phyloP scores from a whole-genome alignment of 2,329 filamentous ascomycete species.

The Sclerotinia glacialis region DNA sequence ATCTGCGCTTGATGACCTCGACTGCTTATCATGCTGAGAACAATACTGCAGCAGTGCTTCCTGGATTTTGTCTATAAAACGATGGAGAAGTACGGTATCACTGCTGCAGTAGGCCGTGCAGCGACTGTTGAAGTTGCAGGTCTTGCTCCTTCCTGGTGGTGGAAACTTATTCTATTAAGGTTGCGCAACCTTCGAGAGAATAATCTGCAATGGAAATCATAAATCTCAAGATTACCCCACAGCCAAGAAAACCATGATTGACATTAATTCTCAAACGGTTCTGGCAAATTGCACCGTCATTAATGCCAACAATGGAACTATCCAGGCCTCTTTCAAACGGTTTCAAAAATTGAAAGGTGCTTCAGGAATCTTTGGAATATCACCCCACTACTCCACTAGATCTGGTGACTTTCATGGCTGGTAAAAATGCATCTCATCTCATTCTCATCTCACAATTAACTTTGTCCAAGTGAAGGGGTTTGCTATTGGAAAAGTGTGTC shows the following conservation, averaged over 20 bases:
- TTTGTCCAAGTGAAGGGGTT: too few species aligned
- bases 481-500: too few species aligned
- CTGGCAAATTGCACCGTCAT: conserved; percentile 50
- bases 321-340: conserved; percentile 43
- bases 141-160: conserved; percentile 26
- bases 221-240: conserved; percentile 18
- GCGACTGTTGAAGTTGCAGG: conserved; percentile 28
- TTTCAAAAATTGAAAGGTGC: conserved; percentile 55
- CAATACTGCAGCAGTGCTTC: conserved; percentile 38
- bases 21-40: conserved; percentile 37
- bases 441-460: conserved; percentile 8
- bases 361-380: conserved; percentile 45
- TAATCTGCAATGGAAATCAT: conserved; percentile 24
- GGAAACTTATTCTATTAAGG: conserved; percentile 32
- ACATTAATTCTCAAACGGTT: conserved; percentile 31
- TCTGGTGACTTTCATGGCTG: conserved; percentile 41
- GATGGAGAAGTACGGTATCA: background rate
- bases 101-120: conserved; percentile 25
- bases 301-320: conserved; percentile 43
- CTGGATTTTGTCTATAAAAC: conserved; percentile 34
- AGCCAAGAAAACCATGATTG: background rate
- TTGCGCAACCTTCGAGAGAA: conserved; percentile 23
- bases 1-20: conserved; percentile 41
- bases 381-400: conserved; percentile 49
- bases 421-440: conserved; percentile 1